phyloP scores from a whole-genome alignment of 2,329 filamentous ascomycete species.

The Esteya vermicola region DNA sequence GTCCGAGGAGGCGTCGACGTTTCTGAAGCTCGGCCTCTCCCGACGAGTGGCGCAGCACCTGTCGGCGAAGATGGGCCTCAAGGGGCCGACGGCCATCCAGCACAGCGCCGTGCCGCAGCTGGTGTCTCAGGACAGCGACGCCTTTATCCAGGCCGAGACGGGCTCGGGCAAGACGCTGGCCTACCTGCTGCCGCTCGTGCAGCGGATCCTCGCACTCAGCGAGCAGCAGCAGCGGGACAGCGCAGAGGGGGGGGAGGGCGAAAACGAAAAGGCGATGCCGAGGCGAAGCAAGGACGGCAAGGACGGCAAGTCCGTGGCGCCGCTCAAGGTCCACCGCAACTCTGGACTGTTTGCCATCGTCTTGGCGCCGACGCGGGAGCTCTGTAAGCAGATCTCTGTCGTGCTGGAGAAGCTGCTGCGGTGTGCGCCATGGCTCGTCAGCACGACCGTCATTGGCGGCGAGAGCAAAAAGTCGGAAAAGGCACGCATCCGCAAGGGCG shows the following conservation, averaged over 20 bases:
- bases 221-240: too few relatives aligned
- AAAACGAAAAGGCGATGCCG: too few relatives aligned
- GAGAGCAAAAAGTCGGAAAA: slow-evolving; percentile 72
- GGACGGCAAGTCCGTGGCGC: slow-evolving; percentile 27
- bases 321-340: slow-evolving; percentile 56
- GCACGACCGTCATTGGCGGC: slow-evolving; percentile 63
- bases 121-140: slow-evolving; percentile 68
- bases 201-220: slow-evolving; percentile 71
- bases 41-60: slow-evolving; percentile 69
- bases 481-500: slow-evolving; percentile 78
- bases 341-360: slow-evolving; percentile 89
- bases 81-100: slow-evolving; percentile 88
- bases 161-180: slow-evolving; percentile 95
- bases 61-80: slow-evolving; percentile 71
- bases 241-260: too few relatives aligned
- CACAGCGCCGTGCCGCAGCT: slow-evolving; percentile 75
- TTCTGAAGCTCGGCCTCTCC: slow-evolving; percentile 74
- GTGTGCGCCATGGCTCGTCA: slow-evolving; percentile 89
- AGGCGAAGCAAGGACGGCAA: too few relatives aligned
- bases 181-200: slow-evolving; percentile 86
- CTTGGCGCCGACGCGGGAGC: slow-evolving; percentile 82
- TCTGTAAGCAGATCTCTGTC: slow-evolving; percentile 83
- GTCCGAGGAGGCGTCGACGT: slow-evolving; percentile 68
- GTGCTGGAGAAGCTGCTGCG: slow-evolving; percentile 75
- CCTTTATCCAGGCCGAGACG: slow-evolving; percentile 93